phyloP scores from a whole-genome alignment of 2,329 filamentous ascomycete genomes.

The Fonsecaea nubica region DNA sequence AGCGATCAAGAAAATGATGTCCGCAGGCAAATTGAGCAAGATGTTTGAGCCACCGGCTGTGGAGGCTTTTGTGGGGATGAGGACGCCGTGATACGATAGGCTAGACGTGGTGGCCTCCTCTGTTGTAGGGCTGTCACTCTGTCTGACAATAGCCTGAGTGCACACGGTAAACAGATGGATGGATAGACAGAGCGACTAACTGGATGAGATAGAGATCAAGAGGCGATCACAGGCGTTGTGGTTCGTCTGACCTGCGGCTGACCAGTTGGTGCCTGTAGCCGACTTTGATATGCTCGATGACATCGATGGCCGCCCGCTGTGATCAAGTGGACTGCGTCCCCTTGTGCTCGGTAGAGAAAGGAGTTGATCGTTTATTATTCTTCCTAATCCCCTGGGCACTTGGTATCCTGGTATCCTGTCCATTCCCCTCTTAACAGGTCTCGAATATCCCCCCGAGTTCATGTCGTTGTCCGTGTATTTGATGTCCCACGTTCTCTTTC shows the following conservation, averaged over 20 bases:
- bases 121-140: not conserved
- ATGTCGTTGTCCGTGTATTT: not conserved
- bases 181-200: not conserved
- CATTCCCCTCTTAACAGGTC: not conserved
- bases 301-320: constrained; percentile 23
- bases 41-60: constrained; percentile 1
- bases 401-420: not conserved
- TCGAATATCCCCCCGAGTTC: no score
- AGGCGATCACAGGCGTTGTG: constrained; percentile 5
- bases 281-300: constrained; percentile 23
- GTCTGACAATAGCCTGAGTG: not conserved
- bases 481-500: not conserved
- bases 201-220: constrained; percentile 6
- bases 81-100: not conserved
- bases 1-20: constrained; percentile 13
- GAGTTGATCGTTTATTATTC: not conserved
- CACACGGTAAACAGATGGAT: not conserved
- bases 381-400: not conserved
- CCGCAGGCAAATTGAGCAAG: constrained; percentile 15
- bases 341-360: not conserved
- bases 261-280: not conserved
- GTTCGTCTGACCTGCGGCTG: not conserved
- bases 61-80: constrained; percentile 3
- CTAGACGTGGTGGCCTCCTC: not conserved
- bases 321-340: not conserved